Evolutionary conservation across 2,329 filamentous ascomycete species (phyloP).

Genomic region (Graphilbum fragrans): DNA sequence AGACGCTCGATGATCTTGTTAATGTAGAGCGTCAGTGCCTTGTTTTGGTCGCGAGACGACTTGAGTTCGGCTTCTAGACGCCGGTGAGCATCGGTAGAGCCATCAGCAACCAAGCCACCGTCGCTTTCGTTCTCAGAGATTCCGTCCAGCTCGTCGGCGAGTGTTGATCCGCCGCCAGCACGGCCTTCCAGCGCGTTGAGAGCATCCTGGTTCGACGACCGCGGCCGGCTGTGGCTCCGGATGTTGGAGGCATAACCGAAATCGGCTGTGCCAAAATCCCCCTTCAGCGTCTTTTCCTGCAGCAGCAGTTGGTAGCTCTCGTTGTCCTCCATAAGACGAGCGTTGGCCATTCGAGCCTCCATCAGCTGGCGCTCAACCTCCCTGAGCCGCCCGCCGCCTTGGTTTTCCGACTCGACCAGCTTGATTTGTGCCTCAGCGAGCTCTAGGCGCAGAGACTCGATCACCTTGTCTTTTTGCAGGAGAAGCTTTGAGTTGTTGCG

Average conservation of each 20-base stretch:
- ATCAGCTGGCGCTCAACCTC: slow-evolving; percentile 85
- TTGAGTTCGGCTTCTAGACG: slow-evolving; percentile 70
- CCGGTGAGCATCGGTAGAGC: slow-evolving; percentile 38
- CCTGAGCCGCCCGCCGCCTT: slow-evolving; percentile 73
- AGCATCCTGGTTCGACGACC: slow-evolving; percentile 49
- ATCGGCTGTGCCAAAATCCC: slow-evolving; percentile 75
- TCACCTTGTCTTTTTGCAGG: slow-evolving; percentile 91
- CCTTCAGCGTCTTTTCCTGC: slow-evolving; percentile 89
- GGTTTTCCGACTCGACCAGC: slow-evolving; percentile 85
- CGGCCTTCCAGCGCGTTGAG: slow-evolving; percentile 52
- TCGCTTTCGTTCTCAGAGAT: slow-evolving; percentile 44
- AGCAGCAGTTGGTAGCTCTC: slow-evolving; percentile 94
- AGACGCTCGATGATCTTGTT: slow-evolving; percentile 98
- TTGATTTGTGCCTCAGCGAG: slow-evolving; percentile 94
- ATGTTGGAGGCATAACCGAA: slow-evolving; percentile 45
- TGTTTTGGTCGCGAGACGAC: slow-evolving; percentile 82
- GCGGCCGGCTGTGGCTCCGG: slow-evolving; percentile 7
- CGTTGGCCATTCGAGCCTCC: slow-evolving; percentile 91
- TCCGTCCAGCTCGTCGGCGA: slow-evolving; percentile 83
- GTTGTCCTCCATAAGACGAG: slow-evolving; percentile 93
- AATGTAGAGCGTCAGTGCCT: slow-evolving; percentile 93
- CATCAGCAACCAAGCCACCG: slow-evolving; percentile 3
- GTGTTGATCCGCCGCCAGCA: slow-evolving; percentile 27
- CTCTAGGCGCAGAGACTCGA: slow-evolving; percentile 83
- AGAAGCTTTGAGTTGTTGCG: slow-evolving; percentile 81